Evolutionary conservation across 371 early-diverging fungal genomes (phyloP).

Genomic region (Lichtheimia ramosa): DNA sequence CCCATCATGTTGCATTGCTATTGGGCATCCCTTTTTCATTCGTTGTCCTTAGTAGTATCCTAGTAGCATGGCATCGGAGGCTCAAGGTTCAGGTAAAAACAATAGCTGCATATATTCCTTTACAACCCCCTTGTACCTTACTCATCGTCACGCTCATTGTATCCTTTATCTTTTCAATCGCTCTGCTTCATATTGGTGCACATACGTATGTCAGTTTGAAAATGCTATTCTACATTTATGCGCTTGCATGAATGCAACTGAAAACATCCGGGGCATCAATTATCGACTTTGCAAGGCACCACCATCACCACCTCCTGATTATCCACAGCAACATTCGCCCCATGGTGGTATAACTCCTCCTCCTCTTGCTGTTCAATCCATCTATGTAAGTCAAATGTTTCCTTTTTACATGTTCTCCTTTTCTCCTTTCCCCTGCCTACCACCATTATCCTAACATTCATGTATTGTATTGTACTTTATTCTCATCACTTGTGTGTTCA

Average conservation of each 20-base stretch:
- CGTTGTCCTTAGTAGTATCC: slow-evolving; percentile 16
- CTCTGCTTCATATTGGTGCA: too few species aligned
- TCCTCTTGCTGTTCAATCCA: slow-evolving; percentile 13
- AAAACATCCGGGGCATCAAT: slow-evolving; percentile 50
- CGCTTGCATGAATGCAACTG: slow-evolving; percentile 49
- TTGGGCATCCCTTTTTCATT: slow-evolving; percentile 27
- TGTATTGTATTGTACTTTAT: neutral
- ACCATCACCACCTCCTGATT: slow-evolving; percentile 19
- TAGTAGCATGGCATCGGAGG: slow-evolving; percentile 26
- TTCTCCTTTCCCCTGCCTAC: neutral
- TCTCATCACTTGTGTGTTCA: neutral
- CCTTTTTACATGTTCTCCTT: neutral
- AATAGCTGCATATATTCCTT: neutral
- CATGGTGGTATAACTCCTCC: neutral
- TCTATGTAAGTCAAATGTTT: slow-evolving; percentile 30
- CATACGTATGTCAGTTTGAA: slow-evolving; percentile 25
- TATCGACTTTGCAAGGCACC: slow-evolving; percentile 26
- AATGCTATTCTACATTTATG: slow-evolving; percentile 31
- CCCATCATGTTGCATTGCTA: slow-evolving; percentile 25
- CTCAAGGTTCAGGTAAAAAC: slow-evolving; percentile 25
- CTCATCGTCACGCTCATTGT: neutral
- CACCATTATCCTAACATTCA: neutral
- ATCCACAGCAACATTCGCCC: slow-evolving; percentile 5
- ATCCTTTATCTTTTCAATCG: neutral
- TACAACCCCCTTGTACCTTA: neutral